Percentiles rank a stretch among this genome's conserved stretches.
Evolutionary conservation across 2,329 filamentous ascomycete genomes (phyloP).

Genomic region (Pleurostoma richardsiae): DNA sequence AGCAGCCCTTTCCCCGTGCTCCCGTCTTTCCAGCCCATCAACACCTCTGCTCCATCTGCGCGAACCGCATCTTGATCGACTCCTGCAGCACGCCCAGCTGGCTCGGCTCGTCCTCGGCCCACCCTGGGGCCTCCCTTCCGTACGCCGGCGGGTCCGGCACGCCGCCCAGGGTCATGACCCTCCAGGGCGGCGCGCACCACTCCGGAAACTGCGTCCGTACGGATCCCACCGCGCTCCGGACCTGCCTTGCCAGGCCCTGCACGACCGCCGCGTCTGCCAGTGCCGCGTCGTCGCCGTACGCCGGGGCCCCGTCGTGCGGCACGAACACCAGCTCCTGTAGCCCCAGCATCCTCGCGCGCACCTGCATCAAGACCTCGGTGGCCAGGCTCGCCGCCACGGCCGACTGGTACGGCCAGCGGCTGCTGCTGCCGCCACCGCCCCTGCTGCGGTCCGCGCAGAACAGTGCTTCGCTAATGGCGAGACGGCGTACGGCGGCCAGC

Average conservation of each 20-base stretch:
- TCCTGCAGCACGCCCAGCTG: neutral
- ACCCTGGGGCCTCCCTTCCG: slow-evolving; percentile 11
- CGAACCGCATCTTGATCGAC: neutral
- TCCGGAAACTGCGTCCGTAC: slow-evolving; percentile 20
- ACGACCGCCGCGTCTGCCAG: slow-evolving; percentile 23
- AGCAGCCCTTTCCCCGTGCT: no score
- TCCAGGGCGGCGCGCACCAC: slow-evolving; percentile 30
- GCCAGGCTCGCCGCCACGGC: slow-evolving; percentile 33
- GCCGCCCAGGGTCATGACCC: slow-evolving; percentile 23
- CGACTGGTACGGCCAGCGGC: slow-evolving; percentile 5
- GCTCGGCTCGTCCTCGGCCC: slow-evolving; percentile 1
- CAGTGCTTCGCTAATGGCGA: slow-evolving; percentile 40
- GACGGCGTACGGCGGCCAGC: slow-evolving; percentile 30
- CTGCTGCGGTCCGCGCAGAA: slow-evolving; percentile 19
- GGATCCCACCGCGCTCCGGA: slow-evolving; percentile 24
- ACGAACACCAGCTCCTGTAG: slow-evolving; percentile 39
- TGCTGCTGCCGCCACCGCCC: neutral
- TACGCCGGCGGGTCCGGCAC: slow-evolving; percentile 10
- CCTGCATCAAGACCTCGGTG: slow-evolving; percentile 30
- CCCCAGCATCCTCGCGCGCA: slow-evolving; percentile 29
- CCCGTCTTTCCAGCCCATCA: neutral
- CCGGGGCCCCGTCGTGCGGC: slow-evolving; percentile 28
- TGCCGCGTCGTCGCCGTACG: slow-evolving; percentile 19
- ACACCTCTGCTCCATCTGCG: neutral
- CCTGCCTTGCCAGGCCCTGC: slow-evolving; percentile 28